These are phyloP conservation scores for cucumber (Cucumis sativus) DNA, from an alignment of 306 rosid species.

Conservation along the genomic window DNA sequence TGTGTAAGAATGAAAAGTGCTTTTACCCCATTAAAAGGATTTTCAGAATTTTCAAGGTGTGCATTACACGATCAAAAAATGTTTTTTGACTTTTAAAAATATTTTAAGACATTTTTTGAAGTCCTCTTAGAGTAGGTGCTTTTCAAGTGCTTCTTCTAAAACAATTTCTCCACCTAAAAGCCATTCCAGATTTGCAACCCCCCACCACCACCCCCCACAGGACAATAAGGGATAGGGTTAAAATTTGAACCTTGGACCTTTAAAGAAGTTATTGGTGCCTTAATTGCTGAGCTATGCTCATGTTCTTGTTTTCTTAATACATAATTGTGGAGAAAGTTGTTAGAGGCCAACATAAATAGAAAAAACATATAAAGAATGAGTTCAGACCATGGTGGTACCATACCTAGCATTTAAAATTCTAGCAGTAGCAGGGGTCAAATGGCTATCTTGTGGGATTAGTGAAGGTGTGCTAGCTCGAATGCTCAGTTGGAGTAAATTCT, in stretches of 20 bases:
- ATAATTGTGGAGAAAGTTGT: too few relatives aligned
- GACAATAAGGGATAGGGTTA: too few relatives aligned
- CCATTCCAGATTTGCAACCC: neutral
- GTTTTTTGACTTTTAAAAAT: neutral
- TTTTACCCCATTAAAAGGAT: neutral
- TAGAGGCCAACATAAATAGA: neutral
- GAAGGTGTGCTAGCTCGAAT: too few relatives aligned
- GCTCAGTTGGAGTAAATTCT: too few relatives aligned
- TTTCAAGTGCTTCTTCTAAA: neutral
- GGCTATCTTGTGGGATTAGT: too few relatives aligned
- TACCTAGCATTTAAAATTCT: neutral
- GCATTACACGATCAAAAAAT: too few relatives aligned
- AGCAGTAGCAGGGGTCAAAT: too few relatives aligned
- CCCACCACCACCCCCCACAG: too few relatives aligned
- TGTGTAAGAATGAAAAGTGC: neutral
- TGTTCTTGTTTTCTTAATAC: neutral
- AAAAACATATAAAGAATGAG: neutral
- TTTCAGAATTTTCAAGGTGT: too few relatives aligned
- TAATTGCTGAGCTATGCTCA: neutral
- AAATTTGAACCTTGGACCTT: too few relatives aligned
- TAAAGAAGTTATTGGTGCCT: neutral
- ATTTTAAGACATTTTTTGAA: too few relatives aligned
- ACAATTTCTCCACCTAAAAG: neutral
- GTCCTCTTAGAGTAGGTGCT: neutral
- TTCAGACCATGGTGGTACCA: neutral